phyloP scores from a whole-genome alignment of 2,329 filamentous ascomycete genomes.

The Phaeosphaeriaceae sp. region DNA sequence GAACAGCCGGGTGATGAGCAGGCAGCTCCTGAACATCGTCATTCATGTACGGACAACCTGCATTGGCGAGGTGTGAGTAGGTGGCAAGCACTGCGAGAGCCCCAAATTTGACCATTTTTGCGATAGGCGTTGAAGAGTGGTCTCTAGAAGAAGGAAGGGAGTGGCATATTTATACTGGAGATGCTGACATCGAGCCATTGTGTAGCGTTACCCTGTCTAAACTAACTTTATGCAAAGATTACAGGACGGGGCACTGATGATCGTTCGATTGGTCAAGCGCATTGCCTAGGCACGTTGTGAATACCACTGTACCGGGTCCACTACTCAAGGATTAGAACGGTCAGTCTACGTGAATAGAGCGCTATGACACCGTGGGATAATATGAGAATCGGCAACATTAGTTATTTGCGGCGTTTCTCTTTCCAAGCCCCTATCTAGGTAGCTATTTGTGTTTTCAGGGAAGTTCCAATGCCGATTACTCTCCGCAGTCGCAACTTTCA shows the following conservation, averaged over 20 bases:
- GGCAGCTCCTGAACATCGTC: constrained; percentile 36
- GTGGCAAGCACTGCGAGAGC: constrained; percentile 35
- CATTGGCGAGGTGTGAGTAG: constrained; percentile 26
- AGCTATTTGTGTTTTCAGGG: too few relatives aligned
- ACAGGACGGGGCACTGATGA: neutral
- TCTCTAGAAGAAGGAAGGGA: neutral
- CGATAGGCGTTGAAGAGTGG: neutral
- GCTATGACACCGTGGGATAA: too few relatives aligned
- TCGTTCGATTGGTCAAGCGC: constrained; percentile 7
- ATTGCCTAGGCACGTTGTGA: neutral
- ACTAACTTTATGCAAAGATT: neutral
- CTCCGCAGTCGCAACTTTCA: too few relatives aligned
- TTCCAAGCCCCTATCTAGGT: too few relatives aligned
- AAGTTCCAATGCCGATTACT: too few relatives aligned
- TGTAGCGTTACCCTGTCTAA: neutral
- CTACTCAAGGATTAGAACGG: constrained; percentile 1
- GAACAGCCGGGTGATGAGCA: constrained; percentile 36
- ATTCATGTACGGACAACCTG: constrained; percentile 48
- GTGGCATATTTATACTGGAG: constrained; percentile 20
- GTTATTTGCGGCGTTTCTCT: too few relatives aligned
- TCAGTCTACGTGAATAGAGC: too few relatives aligned
- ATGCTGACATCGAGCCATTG: neutral
- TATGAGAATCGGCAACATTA: too few relatives aligned
- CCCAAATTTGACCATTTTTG: constrained; percentile 32
- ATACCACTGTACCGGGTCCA: constrained; percentile 7